Evolutionary conservation across 176 grass and related monocot species (phyloP), one percentile per base, ranked within the genome.

Genomic region (Eleusine indica): DNA sequence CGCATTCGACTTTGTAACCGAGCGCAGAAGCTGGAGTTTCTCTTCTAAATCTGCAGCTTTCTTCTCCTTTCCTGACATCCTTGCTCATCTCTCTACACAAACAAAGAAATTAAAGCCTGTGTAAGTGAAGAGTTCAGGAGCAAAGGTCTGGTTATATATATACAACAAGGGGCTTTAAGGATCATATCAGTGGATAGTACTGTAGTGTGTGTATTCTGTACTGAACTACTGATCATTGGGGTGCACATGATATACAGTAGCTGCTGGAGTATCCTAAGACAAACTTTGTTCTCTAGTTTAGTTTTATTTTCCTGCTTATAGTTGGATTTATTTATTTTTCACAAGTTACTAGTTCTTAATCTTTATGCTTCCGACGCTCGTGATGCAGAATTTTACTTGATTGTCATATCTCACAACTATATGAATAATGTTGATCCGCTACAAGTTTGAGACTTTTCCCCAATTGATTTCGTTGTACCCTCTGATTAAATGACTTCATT

Each of bases 11-110:
- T 90, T 85, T 18, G 91, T 93, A 51, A 76, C 85, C 29, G 91
- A 82, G 35, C 88, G 85, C 47, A 93, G 85, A 52, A 90, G 87
- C 88, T 88, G 81, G 44, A 93, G 81, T 40, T 90, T 93, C 77
- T 88, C 91, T 85, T 93, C 81, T 30, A 93, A 62, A 40, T 29
- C 73, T 25, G 72, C 78, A 30, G 61, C 61, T 73, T 87, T 92
- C 87, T 92, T 87, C 56, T 74, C 72, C 46, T 87, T 78, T n/a
- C 74, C 83, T 72, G 87, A 89, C 91, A 89, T 92, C 81, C 73
- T 76, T 83, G 35, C 44, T 63, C 32, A 40, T 35, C 76, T 44
- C 40, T 75, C 32, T 5, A 40, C 52, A 58, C 30, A 57, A 18
- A 76, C 73, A 58, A 35, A 56, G 13, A 25, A 38, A 29, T 5